Evolutionary conservation across 305 asterid species (phyloP).

Genomic region (Fraxinus baroniana): DNA sequence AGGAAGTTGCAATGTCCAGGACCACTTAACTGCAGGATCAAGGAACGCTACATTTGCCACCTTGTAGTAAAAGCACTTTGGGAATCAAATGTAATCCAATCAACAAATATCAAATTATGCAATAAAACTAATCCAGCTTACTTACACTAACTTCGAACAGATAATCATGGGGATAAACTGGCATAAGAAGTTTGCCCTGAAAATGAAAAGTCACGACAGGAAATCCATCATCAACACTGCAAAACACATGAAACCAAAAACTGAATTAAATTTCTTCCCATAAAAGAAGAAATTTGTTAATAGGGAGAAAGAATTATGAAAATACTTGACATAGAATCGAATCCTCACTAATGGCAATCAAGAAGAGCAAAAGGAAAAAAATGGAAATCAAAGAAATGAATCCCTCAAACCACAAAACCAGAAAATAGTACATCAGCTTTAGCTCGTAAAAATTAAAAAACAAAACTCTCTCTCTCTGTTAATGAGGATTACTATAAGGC

Average conservation of each 20-base stretch:
- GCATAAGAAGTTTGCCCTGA: conserved; percentile 51
- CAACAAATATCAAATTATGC: conserved; percentile 8
- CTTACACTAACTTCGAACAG: conserved; percentile 61
- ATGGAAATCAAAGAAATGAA: background rate
- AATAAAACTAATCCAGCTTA: conserved; percentile 21
- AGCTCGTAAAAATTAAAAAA: conserved; percentile 4
- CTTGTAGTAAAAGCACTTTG: conserved; percentile 6
- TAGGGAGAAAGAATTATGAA: background rate
- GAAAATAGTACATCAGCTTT: background rate
- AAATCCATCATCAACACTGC: conserved; percentile 79
- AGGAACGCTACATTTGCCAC: background rate
- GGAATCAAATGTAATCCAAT: conserved; percentile 10
- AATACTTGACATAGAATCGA: background rate
- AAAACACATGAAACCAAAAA: conserved; percentile 12
- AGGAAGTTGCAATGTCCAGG: background rate
- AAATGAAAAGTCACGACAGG: conserved; percentile 80
- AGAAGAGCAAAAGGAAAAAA: background rate
- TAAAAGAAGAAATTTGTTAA: conserved; percentile 9
- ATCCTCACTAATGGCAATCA: background rate
- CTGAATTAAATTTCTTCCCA: background rate
- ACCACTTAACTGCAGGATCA: background rate
- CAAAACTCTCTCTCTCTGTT: background rate
- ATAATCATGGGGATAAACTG: conserved; percentile 81
- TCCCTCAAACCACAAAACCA: background rate
- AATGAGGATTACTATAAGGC: conserved; percentile 5